Conservation (phyloP, 768 basidiomycete genomes). For the Termitomyces sp. region DNA sequence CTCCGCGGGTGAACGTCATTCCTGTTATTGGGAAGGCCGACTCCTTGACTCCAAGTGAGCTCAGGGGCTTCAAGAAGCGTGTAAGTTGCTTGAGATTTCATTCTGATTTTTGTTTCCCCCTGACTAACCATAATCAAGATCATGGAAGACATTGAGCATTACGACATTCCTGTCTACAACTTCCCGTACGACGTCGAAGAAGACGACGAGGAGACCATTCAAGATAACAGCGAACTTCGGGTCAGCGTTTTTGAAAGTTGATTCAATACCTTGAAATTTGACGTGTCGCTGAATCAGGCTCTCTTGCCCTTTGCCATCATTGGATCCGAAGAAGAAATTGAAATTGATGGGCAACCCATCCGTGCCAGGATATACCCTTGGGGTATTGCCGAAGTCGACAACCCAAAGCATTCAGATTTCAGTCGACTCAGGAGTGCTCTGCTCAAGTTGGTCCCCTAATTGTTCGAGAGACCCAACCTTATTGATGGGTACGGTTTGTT, state of each 20-base stretch:
- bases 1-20: constrained; percentile 97
- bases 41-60: constrained; percentile 88
- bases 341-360: constrained; percentile 86
- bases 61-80: constrained; percentile 94
- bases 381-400: constrained; percentile 98
- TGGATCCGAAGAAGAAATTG: constrained; percentile 96
- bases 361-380: constrained; percentile 96
- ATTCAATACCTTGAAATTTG: neutral
- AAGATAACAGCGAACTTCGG: constrained; percentile 94
- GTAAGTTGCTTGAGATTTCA: constrained; percentile 32
- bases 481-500: constrained; percentile 7
- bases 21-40: constrained; percentile 98
- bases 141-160: constrained; percentile 99
- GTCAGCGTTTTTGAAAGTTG: constrained; percentile 37
- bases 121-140: constrained; percentile 50
- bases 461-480: neutral
- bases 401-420: constrained; percentile 99
- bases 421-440: constrained; percentile 88
- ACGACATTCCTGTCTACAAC: constrained; percentile 97
- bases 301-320: constrained; percentile 96
- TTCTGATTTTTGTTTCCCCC: neutral
- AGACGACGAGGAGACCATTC: constrained; percentile 97
- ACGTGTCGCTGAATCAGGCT: constrained; percentile 42
- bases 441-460: constrained; percentile 58
- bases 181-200: constrained; percentile 99